These are phyloP conservation scores for Trifolium repens DNA, from an alignment of 306 rosid genomes.

Conservation along the genomic window DNA sequence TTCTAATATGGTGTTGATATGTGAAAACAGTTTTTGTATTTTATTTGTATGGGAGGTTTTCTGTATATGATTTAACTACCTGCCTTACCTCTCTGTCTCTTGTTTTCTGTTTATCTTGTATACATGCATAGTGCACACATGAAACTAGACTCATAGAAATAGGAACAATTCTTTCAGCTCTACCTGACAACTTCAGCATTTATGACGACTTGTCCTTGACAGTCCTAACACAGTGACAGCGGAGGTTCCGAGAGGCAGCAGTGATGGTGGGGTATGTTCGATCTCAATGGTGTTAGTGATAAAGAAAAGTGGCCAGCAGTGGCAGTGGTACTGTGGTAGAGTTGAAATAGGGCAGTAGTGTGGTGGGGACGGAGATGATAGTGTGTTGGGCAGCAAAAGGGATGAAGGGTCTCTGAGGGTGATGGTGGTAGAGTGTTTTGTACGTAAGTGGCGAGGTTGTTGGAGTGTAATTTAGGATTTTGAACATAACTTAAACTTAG, in stretches of 20 bases:
- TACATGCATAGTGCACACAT: conserved; percentile 14
- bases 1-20: conserved; percentile 37
- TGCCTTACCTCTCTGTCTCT: background rate
- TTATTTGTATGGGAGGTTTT: conserved; percentile 29
- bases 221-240: background rate
- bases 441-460: background rate
- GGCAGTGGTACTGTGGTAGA: background rate
- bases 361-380: background rate
- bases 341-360: too few relatives aligned
- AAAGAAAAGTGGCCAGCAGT: background rate
- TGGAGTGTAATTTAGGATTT: background rate
- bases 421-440: conserved; percentile 10
- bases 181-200: conserved; percentile 6
- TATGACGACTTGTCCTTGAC: conserved; percentile 8
- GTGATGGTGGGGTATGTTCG: background rate
- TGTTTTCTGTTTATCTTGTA: conserved; percentile 5
- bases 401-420: background rate
- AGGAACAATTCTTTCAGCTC: conserved; percentile 24
- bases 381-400: background rate
- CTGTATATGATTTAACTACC: conserved; percentile 14
- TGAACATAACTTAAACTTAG: background rate
- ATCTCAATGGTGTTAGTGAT: background rate
- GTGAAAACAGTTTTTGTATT: conserved; percentile 4
- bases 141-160: conserved; percentile 15
- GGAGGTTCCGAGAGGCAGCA: background rate